phyloP scores from a whole-genome alignment of 768 basidiomycete genomes.

The Amanita thiersii region DNA sequence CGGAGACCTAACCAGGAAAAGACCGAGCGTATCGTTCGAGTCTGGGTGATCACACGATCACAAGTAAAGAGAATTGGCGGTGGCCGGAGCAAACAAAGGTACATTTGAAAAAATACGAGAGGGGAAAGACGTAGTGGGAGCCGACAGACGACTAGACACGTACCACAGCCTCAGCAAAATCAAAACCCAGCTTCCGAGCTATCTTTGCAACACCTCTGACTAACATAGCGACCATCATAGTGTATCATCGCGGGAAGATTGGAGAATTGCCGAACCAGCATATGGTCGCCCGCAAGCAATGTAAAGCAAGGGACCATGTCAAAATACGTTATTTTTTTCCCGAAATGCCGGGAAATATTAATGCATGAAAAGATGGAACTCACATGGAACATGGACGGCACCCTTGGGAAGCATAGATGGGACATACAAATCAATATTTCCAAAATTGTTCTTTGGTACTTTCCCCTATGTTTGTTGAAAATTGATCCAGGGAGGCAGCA shows the following conservation, averaged over 20 bases:
- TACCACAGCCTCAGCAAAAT: conserved; percentile 94
- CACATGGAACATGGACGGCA: conserved; percentile 85
- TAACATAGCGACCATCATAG: conserved; percentile 22
- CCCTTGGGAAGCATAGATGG: conserved; percentile 91
- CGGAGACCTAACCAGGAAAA: too few relatives aligned
- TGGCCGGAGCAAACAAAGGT: too few relatives aligned
- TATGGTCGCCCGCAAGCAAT: too few relatives aligned
- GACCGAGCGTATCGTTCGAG: too few relatives aligned
- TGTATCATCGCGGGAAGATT: too few relatives aligned
- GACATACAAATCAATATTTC: conserved; percentile 94
- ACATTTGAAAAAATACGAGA: too few relatives aligned
- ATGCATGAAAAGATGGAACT: too few relatives aligned
- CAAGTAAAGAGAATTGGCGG: conserved; percentile 5
- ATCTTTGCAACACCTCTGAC: conserved; percentile 86
- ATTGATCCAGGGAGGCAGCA: background rate
- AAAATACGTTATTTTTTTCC: too few relatives aligned
- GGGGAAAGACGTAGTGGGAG: background rate
- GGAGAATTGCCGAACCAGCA: too few relatives aligned
- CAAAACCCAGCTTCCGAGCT: conserved; percentile 78
- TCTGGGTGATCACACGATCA: too few relatives aligned
- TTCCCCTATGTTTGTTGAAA: conserved; percentile 51
- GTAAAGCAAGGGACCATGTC: too few relatives aligned
- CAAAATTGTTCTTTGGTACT: conserved; percentile 92
- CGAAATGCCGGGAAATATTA: too few relatives aligned
- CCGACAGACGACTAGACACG: conserved; percentile 22